A percentile compares a stretch with the other conserved stretches of the same genome.
These are phyloP conservation scores for Sesbania bispinosa DNA, from an alignment of 306 rosid species.

Conservation along the genomic window DNA sequence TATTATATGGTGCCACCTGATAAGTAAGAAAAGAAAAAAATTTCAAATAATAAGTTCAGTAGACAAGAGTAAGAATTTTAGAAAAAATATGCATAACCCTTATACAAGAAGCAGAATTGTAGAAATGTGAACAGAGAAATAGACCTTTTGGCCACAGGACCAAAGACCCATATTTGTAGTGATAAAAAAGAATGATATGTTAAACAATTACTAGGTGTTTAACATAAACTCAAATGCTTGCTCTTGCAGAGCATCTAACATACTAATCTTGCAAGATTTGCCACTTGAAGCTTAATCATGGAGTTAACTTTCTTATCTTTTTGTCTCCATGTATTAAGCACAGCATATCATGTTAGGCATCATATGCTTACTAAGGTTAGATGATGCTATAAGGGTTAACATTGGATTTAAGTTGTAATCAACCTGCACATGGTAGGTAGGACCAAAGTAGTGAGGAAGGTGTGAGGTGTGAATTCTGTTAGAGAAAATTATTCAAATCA, in stretches of 20 bases:
- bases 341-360: background rate
- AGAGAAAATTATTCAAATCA: background rate
- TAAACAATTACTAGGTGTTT: background rate
- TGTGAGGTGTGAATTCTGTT: background rate
- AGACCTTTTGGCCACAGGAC: background rate
- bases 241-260: conserved; percentile 3
- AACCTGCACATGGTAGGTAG: background rate
- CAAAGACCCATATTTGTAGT: background rate
- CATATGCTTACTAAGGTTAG: background rate
- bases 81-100: conserved; percentile 5
- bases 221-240: background rate
- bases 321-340: background rate
- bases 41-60: conserved; percentile 22
- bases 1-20: conserved; percentile 97
- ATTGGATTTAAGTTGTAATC: background rate
- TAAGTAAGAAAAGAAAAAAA: background rate
- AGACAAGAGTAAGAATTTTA: background rate
- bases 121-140: conserved; percentile 3
- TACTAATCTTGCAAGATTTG: conserved; percentile 10
- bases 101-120: background rate
- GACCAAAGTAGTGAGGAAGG: background rate
- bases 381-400: background rate
- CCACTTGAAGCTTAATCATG: conserved; percentile 2
- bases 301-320: background rate
- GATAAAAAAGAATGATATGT: background rate